A percentile compares a stretch with the other conserved stretches of the same genome.
Evolutionary conservation across 2,329 filamentous ascomycete genomes (phyloP).

Genomic region (Ophidiomyces ophidiicola): DNA sequence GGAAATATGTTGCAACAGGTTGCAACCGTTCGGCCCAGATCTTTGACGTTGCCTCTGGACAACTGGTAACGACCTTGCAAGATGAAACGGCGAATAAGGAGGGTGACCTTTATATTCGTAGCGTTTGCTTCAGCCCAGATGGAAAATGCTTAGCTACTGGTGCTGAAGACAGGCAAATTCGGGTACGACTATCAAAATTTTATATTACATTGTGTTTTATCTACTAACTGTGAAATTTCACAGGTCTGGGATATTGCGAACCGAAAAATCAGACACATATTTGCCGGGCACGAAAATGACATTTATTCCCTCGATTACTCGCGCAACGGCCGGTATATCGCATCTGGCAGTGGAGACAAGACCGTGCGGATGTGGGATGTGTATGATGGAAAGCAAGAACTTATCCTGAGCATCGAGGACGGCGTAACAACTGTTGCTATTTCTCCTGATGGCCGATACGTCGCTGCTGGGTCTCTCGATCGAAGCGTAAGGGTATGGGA

Average conservation of each 20-base stretch:
- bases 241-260: slow-evolving; percentile 89
- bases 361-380: slow-evolving; percentile 96
- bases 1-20: slow-evolving; percentile 88
- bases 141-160: slow-evolving; percentile 88
- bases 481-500: slow-evolving; percentile 99
- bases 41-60: slow-evolving; percentile 78
- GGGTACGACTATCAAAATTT: slow-evolving; percentile 46
- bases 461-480: slow-evolving; percentile 87
- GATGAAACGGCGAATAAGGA: slow-evolving; percentile 77
- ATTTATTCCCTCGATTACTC: slow-evolving; percentile 96
- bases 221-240: not conserved
- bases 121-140: slow-evolving; percentile 96
- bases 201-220: slow-evolving; percentile 1
- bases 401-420: slow-evolving; percentile 86
- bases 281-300: slow-evolving; percentile 95
- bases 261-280: slow-evolving; percentile 78
- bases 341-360: slow-evolving; percentile 86
- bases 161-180: slow-evolving; percentile 93
- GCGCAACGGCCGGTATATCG: slow-evolving; percentile 83
- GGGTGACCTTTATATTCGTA: slow-evolving; percentile 91
- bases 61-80: slow-evolving; percentile 79
- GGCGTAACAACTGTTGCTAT: slow-evolving; percentile 96
- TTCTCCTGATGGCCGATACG: slow-evolving; percentile 84
- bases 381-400: slow-evolving; percentile 65
- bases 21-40: slow-evolving; percentile 99